Evolutionary conservation across 2,329 filamentous ascomycete genomes (phyloP), one percentile per base, ranked within the genome.

Genomic region (Reticulascus tulasneorum): DNA sequence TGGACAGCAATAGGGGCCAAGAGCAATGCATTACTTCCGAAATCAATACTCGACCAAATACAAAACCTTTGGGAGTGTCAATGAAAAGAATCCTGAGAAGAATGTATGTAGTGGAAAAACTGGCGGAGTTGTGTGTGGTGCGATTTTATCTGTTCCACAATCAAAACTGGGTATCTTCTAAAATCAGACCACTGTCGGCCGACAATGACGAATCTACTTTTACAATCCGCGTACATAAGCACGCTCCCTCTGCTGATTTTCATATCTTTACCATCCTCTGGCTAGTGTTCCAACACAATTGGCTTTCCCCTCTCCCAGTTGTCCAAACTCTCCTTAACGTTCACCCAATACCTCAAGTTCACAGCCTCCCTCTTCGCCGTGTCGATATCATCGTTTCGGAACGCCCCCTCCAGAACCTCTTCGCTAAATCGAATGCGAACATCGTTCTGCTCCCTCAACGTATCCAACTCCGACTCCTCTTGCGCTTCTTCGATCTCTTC

Each of bases 271-370:
- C 27, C 18, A 12, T 28, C 21, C 28, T 15, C 17, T 9, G 7
- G n/a, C 10, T 43, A 66, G 35, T 81, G 77, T 52, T 74, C 60
- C 47, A 80, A 48, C 28, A 77, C 69, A 35, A 73, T 56, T 7
- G 64, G 66, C 65, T 79, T 83, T 6, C 88, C 90, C 51, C 71
- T 78, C 69, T 95, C 88, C 90, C 91, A 96, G 45, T 82, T 77
- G 55, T 84, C 70, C 53, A 96, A 66, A 29, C 81, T 85, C 60
- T 94, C 84, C 44, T 79, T 75, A 43, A 97, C 82, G 62, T 90
- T 95, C 37, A 84, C 75, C 91, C 91, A 96, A 67, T 96, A 97
- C 58, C 88, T 71, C 65, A 96, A 62, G 58, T 76, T 71, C 2
- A 95, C 79, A 29, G 82, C 81, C 72, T 94, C 87, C 42, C 56